Percentiles rank a stretch among this genome's conserved stretches.
These are phyloP conservation scores for Cyclostephanos tholiformis DNA, from an alignment of 108 stramenopile genomes.

Conservation along the genomic window DNA sequence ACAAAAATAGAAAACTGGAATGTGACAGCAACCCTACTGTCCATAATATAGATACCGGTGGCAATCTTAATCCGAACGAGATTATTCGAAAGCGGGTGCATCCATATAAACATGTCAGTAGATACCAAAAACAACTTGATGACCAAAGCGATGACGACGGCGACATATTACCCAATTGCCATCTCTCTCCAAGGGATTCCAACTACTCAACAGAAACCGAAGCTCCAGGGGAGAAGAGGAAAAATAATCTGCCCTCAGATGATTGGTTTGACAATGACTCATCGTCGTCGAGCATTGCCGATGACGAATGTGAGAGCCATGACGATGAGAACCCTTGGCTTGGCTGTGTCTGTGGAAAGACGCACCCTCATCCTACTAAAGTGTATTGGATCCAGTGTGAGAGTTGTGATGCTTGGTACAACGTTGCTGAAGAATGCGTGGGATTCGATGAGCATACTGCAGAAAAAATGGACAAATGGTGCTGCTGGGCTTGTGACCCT, in stretches of 20 bases:
- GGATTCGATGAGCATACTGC: slow-evolving; percentile 64
- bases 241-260: background rate
- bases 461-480: slow-evolving; percentile 40
- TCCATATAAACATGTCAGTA: background rate
- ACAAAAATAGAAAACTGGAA: background rate
- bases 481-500: slow-evolving; percentile 44
- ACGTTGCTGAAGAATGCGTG: slow-evolving; percentile 61
- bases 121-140: slow-evolving; percentile 1
- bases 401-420: slow-evolving; percentile 72
- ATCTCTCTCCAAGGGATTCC: background rate
- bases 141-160: background rate
- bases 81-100: no score
- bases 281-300: background rate
- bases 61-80: no score
- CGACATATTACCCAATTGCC: background rate
- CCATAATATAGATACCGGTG: no score
- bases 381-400: slow-evolving; percentile 87
- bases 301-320: slow-evolving; percentile 18
- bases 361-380: slow-evolving; percentile 42
- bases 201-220: background rate
- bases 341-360: slow-evolving; percentile 76
- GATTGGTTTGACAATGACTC: background rate
- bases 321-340: slow-evolving; percentile 71
- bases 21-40: no score
- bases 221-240: background rate